phyloP scores from a whole-genome alignment of 108 stramenopile genomes.

The Cyclotella sp. region DNA sequence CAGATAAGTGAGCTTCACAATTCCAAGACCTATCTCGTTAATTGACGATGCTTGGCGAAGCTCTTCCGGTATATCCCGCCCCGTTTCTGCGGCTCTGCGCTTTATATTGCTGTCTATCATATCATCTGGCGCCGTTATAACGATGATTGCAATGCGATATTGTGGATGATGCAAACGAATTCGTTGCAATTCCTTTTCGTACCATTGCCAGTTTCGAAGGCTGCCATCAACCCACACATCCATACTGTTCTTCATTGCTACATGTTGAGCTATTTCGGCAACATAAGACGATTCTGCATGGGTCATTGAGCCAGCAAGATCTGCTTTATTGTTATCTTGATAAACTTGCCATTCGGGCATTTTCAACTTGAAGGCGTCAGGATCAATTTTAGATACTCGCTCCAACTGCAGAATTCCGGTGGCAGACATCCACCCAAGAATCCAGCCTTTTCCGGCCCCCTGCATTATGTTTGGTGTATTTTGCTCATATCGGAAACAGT shows the following conservation, averaged over 20 bases:
- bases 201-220: slow-evolving; percentile 83
- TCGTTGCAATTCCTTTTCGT: slow-evolving; percentile 67
- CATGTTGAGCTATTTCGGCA: slow-evolving; percentile 60
- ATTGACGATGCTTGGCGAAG: slow-evolving; percentile 2
- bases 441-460: slow-evolving; percentile 65
- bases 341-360: slow-evolving; percentile 64
- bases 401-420: slow-evolving; percentile 47
- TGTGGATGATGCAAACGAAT: slow-evolving; percentile 73
- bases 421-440: slow-evolving; percentile 57
- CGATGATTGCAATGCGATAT: slow-evolving; percentile 83
- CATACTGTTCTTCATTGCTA: slow-evolving; percentile 68
- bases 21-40: slow-evolving; percentile 18
- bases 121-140: slow-evolving; percentile 77
- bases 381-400: slow-evolving; percentile 56
- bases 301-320: slow-evolving; percentile 76
- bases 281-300: slow-evolving; percentile 68
- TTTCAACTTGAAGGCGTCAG: slow-evolving; percentile 56
- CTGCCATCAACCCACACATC: slow-evolving; percentile 90
- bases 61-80: slow-evolving; percentile 24
- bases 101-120: slow-evolving; percentile 24
- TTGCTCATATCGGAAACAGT: not conserved
- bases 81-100: slow-evolving; percentile 10
- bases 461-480: not conserved
- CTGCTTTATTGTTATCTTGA: slow-evolving; percentile 2
- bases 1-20: slow-evolving; percentile 21